These are phyloP conservation scores for Penicillium sp. DNA, from an alignment of 2,329 filamentous ascomycete genomes.

Conservation along the genomic window DNA sequence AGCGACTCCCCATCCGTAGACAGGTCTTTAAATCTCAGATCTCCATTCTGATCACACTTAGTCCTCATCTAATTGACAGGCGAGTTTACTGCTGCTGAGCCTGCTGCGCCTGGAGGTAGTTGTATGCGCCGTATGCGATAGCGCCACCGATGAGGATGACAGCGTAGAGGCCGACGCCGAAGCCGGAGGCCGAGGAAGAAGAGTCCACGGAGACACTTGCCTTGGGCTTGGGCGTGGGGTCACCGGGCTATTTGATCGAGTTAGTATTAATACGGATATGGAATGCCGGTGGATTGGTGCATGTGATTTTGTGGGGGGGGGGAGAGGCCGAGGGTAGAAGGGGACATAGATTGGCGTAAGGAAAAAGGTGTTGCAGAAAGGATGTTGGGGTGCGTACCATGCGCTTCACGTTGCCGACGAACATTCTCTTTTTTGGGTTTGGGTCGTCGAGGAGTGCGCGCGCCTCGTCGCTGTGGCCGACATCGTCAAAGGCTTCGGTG, in stretches of 20 bases:
- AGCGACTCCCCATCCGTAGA: not conserved
- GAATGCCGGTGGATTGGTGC: not conserved
- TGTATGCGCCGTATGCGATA: conserved; percentile 76
- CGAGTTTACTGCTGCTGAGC: conserved; percentile 22
- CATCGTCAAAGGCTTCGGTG: conserved; percentile 98
- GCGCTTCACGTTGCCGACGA: conserved; percentile 76
- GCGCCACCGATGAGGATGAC: conserved; percentile 74
- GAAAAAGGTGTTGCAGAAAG: not conserved
- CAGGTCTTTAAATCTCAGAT: not conserved
- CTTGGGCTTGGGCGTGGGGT: conserved; percentile 68
- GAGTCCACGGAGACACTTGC: conserved; percentile 49
- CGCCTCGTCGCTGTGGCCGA: conserved; percentile 97
- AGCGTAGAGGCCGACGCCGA: conserved; percentile 79
- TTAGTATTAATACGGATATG: not conserved
- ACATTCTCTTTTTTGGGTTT: conserved; percentile 49
- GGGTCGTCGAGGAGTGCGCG: conserved; percentile 74
- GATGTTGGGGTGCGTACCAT: conserved; percentile 55
- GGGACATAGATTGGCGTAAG: not conserved
- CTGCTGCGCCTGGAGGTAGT: conserved; percentile 66
- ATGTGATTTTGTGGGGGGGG: not conserved
- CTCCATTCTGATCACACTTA: not conserved
- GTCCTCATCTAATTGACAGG: conserved; percentile 1
- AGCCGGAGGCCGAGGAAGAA: conserved; percentile 38
- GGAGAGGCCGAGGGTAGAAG: not conserved
- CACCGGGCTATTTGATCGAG: conserved; percentile 56